A percentile compares a stretch with the other conserved stretches of the same genome.
Evolutionary conservation across 129 eudicot species (phyloP).

Genomic region (Scalesia atractyloides): DNA sequence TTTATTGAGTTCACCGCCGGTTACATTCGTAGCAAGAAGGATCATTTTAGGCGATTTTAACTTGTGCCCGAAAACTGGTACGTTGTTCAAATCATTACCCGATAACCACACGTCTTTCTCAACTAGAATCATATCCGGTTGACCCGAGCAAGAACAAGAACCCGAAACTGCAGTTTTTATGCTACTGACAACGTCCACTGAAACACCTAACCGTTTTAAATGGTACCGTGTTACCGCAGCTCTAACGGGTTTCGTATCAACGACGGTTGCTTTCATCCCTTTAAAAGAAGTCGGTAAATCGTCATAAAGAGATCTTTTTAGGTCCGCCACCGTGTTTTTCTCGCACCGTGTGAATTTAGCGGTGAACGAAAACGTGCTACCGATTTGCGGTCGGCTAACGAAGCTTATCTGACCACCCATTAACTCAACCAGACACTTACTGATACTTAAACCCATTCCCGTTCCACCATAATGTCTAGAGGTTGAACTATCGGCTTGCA

Average conservation of each 20-base stretch:
- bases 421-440: conserved; percentile 76
- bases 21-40: conserved; percentile 77
- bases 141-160: conserved; percentile 12
- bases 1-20: conserved; percentile 52
- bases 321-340: conserved; percentile 30
- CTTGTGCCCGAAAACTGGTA: conserved; percentile 29
- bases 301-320: conserved; percentile 41
- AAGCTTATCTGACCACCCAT: conserved; percentile 83
- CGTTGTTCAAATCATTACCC: conserved; percentile 37
- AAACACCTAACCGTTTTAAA: conserved; percentile 68
- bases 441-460: conserved; percentile 85
- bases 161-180: conserved; percentile 38
- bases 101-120: conserved; percentile 84
- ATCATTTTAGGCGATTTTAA: conserved; percentile 52
- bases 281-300: conserved; percentile 53
- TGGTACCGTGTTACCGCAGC: conserved; percentile 73
- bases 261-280: conserved; percentile 70
- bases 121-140: conserved; percentile 70
- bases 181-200: conserved; percentile 49
- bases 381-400: conserved; percentile 66
- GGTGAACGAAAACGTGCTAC: conserved; percentile 80
- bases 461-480: conserved; percentile 88
- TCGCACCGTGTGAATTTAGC: conserved; percentile 52
- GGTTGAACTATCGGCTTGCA: conserved; percentile 92
- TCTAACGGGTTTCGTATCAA: conserved; percentile 67